Evolutionary conservation across 768 basidiomycete genomes (phyloP).

Genomic region (Suillus ampliporus): DNA sequence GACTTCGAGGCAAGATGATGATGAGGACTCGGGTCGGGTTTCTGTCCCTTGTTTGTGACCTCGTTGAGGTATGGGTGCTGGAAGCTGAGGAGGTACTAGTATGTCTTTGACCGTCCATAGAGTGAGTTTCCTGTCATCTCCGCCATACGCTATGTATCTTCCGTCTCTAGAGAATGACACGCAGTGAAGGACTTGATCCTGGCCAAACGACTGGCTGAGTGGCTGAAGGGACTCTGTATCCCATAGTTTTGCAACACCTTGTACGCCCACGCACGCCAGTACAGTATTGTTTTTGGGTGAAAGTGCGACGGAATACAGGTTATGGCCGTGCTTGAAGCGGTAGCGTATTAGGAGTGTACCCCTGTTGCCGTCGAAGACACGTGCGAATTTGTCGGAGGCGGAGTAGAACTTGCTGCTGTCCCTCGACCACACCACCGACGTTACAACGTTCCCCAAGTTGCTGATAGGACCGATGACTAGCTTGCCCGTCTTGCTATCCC

Average conservation of each 20-base stretch:
- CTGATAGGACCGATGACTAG: too few relatives aligned
- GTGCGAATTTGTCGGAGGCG: too few relatives aligned
- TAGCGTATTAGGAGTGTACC: too few relatives aligned
- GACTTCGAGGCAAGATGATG: neutral
- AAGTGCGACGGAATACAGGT: neutral
- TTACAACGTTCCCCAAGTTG: too few relatives aligned
- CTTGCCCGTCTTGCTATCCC: too few relatives aligned
- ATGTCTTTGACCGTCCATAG: neutral
- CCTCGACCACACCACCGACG: too few relatives aligned
- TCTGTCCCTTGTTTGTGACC: neutral
- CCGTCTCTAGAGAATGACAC: neutral
- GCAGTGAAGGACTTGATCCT: neutral
- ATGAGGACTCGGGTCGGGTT: neutral
- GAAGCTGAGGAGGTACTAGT: neutral
- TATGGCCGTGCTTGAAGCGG: neutral
- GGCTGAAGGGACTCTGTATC: neutral
- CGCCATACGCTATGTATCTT: neutral
- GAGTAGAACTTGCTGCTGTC: too few relatives aligned
- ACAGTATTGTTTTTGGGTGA: neutral
- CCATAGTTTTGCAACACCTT: neutral
- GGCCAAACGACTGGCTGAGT: neutral
- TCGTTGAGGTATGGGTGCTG: neutral
- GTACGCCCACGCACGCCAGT: neutral
- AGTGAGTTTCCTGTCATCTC: neutral
- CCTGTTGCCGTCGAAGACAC: too few relatives aligned